Percentiles rank a stretch among this genome's conserved stretches.
Conservation (phyloP, 2,329 filamentous ascomycete genomes). For the Talaromyces sp. region DNA sequence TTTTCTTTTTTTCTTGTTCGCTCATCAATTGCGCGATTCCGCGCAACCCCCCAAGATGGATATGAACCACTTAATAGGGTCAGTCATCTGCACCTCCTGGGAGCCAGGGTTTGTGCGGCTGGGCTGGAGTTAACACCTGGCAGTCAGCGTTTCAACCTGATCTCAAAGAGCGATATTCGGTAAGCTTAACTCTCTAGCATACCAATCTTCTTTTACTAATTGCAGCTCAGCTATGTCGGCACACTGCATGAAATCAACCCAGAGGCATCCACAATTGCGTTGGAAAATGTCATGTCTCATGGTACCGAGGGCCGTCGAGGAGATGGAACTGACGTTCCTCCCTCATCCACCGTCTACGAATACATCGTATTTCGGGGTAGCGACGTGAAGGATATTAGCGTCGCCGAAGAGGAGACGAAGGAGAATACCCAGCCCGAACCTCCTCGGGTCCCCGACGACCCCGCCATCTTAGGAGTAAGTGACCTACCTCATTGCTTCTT, state of each 20-base stretch:
- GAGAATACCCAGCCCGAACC: slow-evolving; percentile 73
- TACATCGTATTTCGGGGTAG: slow-evolving; percentile 98
- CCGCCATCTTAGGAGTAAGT: slow-evolving; percentile 97
- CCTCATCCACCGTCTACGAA: slow-evolving; percentile 89
- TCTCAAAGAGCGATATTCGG: slow-evolving; percentile 97
- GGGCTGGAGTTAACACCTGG: slow-evolving; percentile 40
- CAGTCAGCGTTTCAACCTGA: slow-evolving; percentile 91
- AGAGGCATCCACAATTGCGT: slow-evolving; percentile 91
- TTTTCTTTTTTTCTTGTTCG: slow-evolving; percentile 19
- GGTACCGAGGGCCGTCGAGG: slow-evolving; percentile 89
- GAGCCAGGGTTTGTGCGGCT: slow-evolving; percentile 38
- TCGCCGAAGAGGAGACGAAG: slow-evolving; percentile 78
- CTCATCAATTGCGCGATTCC: slow-evolving; percentile 37
- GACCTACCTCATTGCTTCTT: slow-evolving; percentile 4
- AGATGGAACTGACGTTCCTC: slow-evolving; percentile 75
- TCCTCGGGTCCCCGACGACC: slow-evolving; percentile 84
- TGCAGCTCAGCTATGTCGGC: slow-evolving; percentile 76
- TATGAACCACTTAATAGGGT: slow-evolving; percentile 56
- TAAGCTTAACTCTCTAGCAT: slow-evolving; percentile 51
- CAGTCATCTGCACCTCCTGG: slow-evolving; percentile 35
- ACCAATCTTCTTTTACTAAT: slow-evolving; percentile 38
- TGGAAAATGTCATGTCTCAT: slow-evolving; percentile 93
- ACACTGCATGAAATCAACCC: slow-evolving; percentile 98
- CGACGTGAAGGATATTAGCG: slow-evolving; percentile 96
- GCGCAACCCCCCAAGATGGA: slow-evolving; percentile 43